Base-by-base conservation (phyloP, 768 basidiomycete species). In the Flagelloscypha sp. region DNA sequence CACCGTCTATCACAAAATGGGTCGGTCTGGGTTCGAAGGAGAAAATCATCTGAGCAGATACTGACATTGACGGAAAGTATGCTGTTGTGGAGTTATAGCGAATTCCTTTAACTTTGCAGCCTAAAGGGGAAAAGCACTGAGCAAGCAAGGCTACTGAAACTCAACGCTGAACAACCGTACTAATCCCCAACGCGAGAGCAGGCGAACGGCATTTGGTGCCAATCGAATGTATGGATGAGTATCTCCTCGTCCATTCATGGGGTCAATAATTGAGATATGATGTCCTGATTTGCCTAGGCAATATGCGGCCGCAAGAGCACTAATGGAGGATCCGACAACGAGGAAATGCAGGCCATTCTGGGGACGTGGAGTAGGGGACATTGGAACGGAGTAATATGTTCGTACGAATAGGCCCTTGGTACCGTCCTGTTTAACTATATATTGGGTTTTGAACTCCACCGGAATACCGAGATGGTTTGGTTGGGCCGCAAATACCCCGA, bases 181-280 rank as follows among this genome's bases (percentile, higher is more conserved):
- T 25, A 74, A 57, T 12, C 73, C 73, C 72, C 73, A 76, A 1
- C 68, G 58, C 23, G 65, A 55, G 33, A 76, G 53, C 7, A 73
- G 57, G 12, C 66, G 55, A 15, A 56, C 59, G 12, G 71, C 27
- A 42, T 72, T 71, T 15, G 58, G 55, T 5, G 63, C 49, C 33
- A 70, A 47, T 46, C 72, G 72, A 23, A 75, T 73, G 9, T 71
- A 71, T 3, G 72, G 71, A 2, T 72, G 70, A 6, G 69, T 59
- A 37, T 72, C 70, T 1, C 60, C 57, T 10, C 68, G 52, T 3
- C 43, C 36, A 1, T 43, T 29, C 2, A 69, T 64, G 13, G 47
- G 45, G 42, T 74, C 72, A 24, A 74, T 52, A 32, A 74, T 53
- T 20, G 68, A 68, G 34, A 74, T 61, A 4, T 45, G 59, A 48